Evolutionary conservation across 495 filamentous ascomycete genomes (phyloP), one percentile per base, ranked within the genome.

Genomic region (Lasiosphaeria ovina): DNA sequence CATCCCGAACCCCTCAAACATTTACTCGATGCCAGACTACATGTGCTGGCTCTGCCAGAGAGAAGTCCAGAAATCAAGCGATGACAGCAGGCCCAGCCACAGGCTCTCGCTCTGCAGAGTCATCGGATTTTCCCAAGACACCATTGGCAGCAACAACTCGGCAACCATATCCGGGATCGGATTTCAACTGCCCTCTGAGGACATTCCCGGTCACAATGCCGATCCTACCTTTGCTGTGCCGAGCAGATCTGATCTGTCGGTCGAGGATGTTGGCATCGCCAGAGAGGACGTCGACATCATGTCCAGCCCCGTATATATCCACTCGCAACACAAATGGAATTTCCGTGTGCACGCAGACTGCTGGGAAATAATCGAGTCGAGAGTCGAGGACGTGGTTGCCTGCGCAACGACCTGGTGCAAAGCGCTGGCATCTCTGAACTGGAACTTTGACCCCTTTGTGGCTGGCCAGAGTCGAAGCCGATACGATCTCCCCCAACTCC

Each of bases 281-380:
- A 31, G 51, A 5, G 12, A 47, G 16, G 40, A 58, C 49, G 16
- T 48, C 14, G 48, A 47, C 31, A 35, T 38, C 14, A 49, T 52
- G 16, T 55, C 31, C 24, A 55, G 35, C 31, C 24, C 34, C 17
- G 12, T 55, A 17, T 61, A 57, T 45, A 40, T 14, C 14, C 17
- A 57, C 12, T 57, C 33, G 38, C 31, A 24, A 38, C 56, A 32
- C 31, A 35, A 3, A 44, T 68, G 66, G 66, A 56, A 49, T 10
- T 65, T 65, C 40, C 57, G 58, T 3, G 62, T 68, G 6, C 66
- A 68, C 35, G 60, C 59, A 14, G 62, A 65, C 55, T 68, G 66
- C 52, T 68, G 66, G 66, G 62, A 58, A 10, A 9, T 67, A 7
- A 58, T 62, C 17, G 42, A 55, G 14, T 49, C 51, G 52, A 62